These are phyloP conservation scores for Aspergillus steynii DNA, from an alignment of 495 filamentous ascomycete species.

Conservation along the genomic window DNA sequence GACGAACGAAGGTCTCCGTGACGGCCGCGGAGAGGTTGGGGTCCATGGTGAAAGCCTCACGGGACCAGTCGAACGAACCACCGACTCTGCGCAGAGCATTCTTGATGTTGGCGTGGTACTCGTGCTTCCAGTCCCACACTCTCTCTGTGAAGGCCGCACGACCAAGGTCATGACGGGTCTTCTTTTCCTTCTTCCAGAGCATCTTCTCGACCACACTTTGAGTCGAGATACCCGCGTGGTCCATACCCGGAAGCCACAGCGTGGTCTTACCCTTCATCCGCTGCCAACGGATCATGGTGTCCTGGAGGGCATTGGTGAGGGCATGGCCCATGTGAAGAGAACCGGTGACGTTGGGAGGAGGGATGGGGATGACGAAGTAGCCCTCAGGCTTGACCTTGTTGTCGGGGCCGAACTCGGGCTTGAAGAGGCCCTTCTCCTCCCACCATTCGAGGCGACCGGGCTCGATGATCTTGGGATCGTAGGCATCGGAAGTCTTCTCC, in stretches of 20 bases:
- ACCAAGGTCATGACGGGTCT: slow-evolving; percentile 68
- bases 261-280: slow-evolving; percentile 67
- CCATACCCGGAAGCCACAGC: slow-evolving; percentile 71
- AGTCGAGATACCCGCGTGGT: slow-evolving; percentile 77
- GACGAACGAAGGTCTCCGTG: slow-evolving; percentile 67
- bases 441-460: slow-evolving; percentile 59
- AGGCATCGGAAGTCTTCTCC: slow-evolving; percentile 55
- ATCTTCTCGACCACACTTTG: slow-evolving; percentile 78
- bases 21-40: slow-evolving; percentile 65
- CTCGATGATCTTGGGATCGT: slow-evolving; percentile 58
- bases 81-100: slow-evolving; percentile 58
- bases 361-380: slow-evolving; percentile 70
- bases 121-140: slow-evolving; percentile 70
- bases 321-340: slow-evolving; percentile 73
- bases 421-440: slow-evolving; percentile 68
- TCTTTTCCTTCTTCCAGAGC: slow-evolving; percentile 65
- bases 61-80: slow-evolving; percentile 63
- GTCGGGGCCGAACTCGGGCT: slow-evolving; percentile 66
- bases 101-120: slow-evolving; percentile 66
- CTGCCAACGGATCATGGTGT: slow-evolving; percentile 73
- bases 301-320: slow-evolving; percentile 66
- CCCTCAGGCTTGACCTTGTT: slow-evolving; percentile 67
- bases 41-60: slow-evolving; percentile 77
- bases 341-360: slow-evolving; percentile 79
- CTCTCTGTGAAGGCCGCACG: slow-evolving; percentile 58